Percentiles rank a stretch among this genome's conserved stretches.
Evolutionary conservation across 352 stramenopile genomes (phyloP).

Genomic region (Phytophthora crassamura): DNA sequence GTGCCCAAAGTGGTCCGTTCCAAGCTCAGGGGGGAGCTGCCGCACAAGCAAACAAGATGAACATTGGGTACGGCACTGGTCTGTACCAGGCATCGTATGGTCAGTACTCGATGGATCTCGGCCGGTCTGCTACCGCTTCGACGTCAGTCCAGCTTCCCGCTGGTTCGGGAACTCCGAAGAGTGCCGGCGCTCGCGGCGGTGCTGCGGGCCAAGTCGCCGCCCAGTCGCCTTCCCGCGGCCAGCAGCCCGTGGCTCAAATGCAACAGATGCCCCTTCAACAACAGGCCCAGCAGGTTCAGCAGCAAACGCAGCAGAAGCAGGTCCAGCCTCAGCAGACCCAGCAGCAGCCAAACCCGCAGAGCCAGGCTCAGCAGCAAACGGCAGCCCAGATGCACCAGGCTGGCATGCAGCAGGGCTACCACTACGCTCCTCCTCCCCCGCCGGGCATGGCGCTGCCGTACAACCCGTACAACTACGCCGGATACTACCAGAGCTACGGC

Average conservation of each 20-base stretch:
- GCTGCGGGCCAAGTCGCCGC: slow-evolving; percentile 32
- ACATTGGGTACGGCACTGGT: slow-evolving; percentile 66
- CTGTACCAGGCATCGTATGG: slow-evolving; percentile 83
- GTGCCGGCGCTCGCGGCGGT: slow-evolving; percentile 28
- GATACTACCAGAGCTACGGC: slow-evolving; percentile 87
- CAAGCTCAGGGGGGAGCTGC: slow-evolving; percentile 45
- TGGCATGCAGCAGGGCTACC: slow-evolving; percentile 76
- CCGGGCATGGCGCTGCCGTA: slow-evolving; percentile 88
- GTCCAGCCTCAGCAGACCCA: slow-evolving; percentile 52
- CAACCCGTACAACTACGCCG: slow-evolving; percentile 90
- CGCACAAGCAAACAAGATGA: slow-evolving; percentile 64
- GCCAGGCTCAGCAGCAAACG: slow-evolving; percentile 56
- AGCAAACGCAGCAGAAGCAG: slow-evolving; percentile 58
- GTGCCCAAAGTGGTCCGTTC: slow-evolving; percentile 55
- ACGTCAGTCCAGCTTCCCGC: slow-evolving; percentile 47
- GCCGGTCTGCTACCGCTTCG: slow-evolving; percentile 37
- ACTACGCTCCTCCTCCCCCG: slow-evolving; percentile 85
- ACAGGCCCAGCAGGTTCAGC: slow-evolving; percentile 40
- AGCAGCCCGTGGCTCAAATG: slow-evolving; percentile 48
- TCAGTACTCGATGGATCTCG: slow-evolving; percentile 87
- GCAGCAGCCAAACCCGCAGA: slow-evolving; percentile 40
- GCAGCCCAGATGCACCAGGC: slow-evolving; percentile 64
- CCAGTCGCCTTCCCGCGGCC: slow-evolving; percentile 67
- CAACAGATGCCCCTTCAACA: slow-evolving; percentile 52
- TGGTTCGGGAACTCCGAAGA: slow-evolving; percentile 71